Evolutionary conservation across 2,329 filamentous ascomycete species (phyloP).

Genomic region (Fusarium pininemorale): DNA sequence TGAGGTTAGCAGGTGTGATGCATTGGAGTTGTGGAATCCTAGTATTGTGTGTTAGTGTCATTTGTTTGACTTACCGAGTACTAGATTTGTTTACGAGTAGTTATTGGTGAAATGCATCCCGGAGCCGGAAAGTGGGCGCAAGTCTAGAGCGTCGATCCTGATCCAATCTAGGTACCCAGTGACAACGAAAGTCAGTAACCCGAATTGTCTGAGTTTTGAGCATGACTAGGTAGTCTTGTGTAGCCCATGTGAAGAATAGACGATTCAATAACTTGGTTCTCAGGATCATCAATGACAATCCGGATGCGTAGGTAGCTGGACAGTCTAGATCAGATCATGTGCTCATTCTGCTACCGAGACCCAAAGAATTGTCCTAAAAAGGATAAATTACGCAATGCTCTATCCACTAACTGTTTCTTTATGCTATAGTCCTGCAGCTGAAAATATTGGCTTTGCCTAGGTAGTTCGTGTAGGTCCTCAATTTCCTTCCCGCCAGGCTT

Average conservation of each 20-base stretch:
- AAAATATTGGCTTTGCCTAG: neutral
- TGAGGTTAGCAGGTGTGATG: too few species aligned
- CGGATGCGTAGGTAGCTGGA: fast-evolving
- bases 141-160: too few species aligned
- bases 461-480: neutral
- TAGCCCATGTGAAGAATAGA: neutral
- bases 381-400: neutral
- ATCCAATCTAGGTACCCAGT: too few species aligned
- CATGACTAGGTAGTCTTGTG: neutral
- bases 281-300: neutral
- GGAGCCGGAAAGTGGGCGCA: fast-evolving
- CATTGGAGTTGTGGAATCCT: neutral
- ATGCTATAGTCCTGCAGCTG: neutral
- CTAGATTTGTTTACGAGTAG: fast-evolving
- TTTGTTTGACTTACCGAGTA: fast-evolving
- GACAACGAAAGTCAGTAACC: neutral
- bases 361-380: too few species aligned
- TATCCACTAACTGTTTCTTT: too few species aligned
- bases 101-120: neutral
- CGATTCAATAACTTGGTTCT: too few species aligned
- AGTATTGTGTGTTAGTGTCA: too few species aligned
- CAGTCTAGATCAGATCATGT: neutral
- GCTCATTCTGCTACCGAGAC: too few species aligned
- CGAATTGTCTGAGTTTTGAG: neutral
- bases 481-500: neutral